These are phyloP conservation scores for Leishmania martiniquensis DNA, from an alignment of 208 protist genomes.

Conservation along the genomic window DNA sequence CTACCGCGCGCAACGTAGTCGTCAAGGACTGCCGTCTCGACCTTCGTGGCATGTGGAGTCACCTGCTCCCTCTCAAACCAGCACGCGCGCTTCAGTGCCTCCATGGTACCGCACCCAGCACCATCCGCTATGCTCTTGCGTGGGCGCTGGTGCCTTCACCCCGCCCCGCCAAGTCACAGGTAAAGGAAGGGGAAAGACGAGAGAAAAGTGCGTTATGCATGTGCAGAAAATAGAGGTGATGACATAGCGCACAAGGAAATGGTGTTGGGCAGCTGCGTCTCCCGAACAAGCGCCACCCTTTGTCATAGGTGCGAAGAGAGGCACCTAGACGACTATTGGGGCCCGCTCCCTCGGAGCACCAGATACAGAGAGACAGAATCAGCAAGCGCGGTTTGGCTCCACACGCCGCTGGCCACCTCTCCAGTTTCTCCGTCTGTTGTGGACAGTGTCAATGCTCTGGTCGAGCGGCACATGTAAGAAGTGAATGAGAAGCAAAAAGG, in stretches of 20 bases:
- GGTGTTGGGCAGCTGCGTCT: neutral
- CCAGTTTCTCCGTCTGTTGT: neutral
- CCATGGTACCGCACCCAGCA: constrained; percentile 18
- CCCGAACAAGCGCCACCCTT: neutral
- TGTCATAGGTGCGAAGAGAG: neutral
- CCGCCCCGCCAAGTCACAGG: neutral
- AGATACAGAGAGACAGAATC: neutral
- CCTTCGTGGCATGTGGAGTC: constrained; percentile 5
- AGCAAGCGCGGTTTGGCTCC: neutral
- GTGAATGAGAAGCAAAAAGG: neutral
- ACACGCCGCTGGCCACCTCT: neutral
- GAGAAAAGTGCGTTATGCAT: neutral
- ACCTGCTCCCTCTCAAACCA: constrained; percentile 33
- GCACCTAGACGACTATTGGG: neutral
- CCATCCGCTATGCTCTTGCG: neutral
- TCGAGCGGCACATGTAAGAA: neutral
- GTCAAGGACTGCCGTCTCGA: constrained; percentile 30
- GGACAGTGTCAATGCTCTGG: neutral
- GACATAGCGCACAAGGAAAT: neutral
- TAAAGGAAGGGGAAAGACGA: neutral
- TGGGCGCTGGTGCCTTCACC: neutral
- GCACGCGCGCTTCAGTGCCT: constrained; percentile 32
- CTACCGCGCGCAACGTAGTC: constrained; percentile 39
- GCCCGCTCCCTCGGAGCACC: neutral
- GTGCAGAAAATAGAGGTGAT: neutral